Percentiles rank a stretch among this genome's conserved stretches.
These are phyloP conservation scores for Apocynum venetum DNA, from an alignment of 257 asterid species.

Conservation along the genomic window DNA sequence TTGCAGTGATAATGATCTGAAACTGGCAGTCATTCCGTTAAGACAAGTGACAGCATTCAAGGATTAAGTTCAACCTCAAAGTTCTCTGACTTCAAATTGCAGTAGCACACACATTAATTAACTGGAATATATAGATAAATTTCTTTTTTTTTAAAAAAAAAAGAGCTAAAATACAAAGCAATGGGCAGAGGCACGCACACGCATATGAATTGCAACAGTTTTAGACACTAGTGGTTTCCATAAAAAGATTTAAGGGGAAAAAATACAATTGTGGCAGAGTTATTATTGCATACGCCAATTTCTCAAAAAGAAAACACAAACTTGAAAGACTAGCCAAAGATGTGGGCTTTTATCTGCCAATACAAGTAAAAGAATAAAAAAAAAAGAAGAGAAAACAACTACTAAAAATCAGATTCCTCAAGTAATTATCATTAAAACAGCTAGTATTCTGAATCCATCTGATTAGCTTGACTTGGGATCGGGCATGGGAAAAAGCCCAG, in stretches of 20 bases:
- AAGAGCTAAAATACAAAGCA: not conserved
- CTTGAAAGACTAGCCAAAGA: not conserved
- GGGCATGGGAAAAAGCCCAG: constrained; percentile 84
- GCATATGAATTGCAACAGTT: not conserved
- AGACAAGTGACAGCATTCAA: not conserved
- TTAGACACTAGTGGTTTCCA: not conserved
- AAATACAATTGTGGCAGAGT: not conserved
- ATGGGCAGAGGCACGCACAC: no score
- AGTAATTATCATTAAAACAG: constrained; percentile 4
- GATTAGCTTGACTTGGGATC: constrained; percentile 64
- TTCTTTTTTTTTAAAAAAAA: not conserved
- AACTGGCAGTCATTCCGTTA: not conserved
- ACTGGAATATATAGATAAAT: not conserved
- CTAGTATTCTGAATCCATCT: constrained; percentile 3
- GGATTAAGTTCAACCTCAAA: not conserved
- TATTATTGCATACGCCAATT: not conserved
- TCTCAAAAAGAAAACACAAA: not conserved
- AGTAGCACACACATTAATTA: not conserved
- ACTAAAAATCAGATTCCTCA: not conserved
- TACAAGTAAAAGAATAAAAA: not conserved
- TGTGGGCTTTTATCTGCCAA: not conserved
- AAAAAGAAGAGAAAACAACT: not conserved
- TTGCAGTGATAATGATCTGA: not conserved
- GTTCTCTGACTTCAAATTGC: not conserved
- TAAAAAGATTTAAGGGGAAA: not conserved